Evolutionary conservation across 2,329 filamentous ascomycete species (phyloP), one percentile per base, ranked within the genome.

Genomic region (Pseudopyricularia cyperi): DNA sequence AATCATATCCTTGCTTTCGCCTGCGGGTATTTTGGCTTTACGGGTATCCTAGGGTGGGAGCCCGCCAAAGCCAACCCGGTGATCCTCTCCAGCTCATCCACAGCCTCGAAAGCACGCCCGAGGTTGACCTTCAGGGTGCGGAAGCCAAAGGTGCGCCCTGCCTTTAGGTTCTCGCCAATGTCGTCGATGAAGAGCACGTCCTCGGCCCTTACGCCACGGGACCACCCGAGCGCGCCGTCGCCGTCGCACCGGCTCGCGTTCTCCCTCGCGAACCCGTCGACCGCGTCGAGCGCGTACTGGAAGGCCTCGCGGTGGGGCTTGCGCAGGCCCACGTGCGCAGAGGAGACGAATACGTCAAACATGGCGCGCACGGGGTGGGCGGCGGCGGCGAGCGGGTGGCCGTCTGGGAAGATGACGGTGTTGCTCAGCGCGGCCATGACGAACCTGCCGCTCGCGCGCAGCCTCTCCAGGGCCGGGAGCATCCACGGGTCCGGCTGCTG

Each of bases 121-220:
- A 97, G 68, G 8, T 78, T 72, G 1, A 97, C 93, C 68, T 91
- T 95, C 57, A 97, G 77, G 0, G 91, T 97, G 52, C 75, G 69
- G 65, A 97, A 83, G 0, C 91, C 91, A 22, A 82, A 71, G 48
- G 75, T 75, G 66, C 75, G 86, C 1, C 82, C 93, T 46, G 77
- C 83, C 71, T 90, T 93, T 53, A 97, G 66, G 64, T 98, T 98
- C 67, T 90, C 83, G 2, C 93, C 93, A 64, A 98, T 95, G 60
- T 96, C 90, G 64, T 96, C 93, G 49, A 96, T 68, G 64, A 98
- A 98, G 4, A 95, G 68, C 46, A 96, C 72, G 52, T 96, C 88
- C 1, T 70, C 70, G 0, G 84, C 69, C 52, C 69, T 65, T 8
- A 94, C 71, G 0, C 75, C 71, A 6, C 69, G 66, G 15, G 65